Evolutionary conservation across 768 basidiomycete species (phyloP), one percentile per base, ranked within the genome.

Genomic region (Auricularia sp.): DNA sequence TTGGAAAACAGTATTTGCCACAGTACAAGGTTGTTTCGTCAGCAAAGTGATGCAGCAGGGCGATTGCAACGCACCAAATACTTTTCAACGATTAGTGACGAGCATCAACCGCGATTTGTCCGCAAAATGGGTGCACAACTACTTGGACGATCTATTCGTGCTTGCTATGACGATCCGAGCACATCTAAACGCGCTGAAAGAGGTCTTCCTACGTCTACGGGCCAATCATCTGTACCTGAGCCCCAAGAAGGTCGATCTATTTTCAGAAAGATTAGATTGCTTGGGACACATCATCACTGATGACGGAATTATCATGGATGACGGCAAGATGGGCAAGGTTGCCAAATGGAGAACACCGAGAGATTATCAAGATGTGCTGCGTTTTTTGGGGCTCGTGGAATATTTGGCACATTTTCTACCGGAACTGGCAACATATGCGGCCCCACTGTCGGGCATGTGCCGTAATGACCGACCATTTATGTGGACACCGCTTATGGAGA

Each of bases 61-160:
- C 0, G 76, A 83, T 62, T 78, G 77, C 58, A 82, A 83, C 66
- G 76, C 77, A 0, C 79, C 77, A 0, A 70, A 78, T 0, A 83
- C 80, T 0, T 83, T 80, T 62, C 81, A 83, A 62, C 44, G 73
- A 0, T 66, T 83, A 0, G 80, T 82, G 76, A 80, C 72, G 0
- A 35, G 64, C 2, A 72, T 81, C n/a, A 79, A 83, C 58, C 65
- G 71, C 1, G 72, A 78, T 0, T 61, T 68, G 18, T 75, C 82
- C 3, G 77, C 78, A 0, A 29, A 51, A 8, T 80, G 77, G 63
- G 36, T 81, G 7, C 75, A 81, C 56, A 72, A 77, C 2, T 82
- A 81, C 64, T 67, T 82, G 0, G 79, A 82, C 64, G 77, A 82
- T 66, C 74, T 81, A 3, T 76, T 81, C 54, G 69, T 80, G 0